phyloP scores from a whole-genome alignment of 164 flowering plant genomes.

The Umbilicus rupestris region DNA sequence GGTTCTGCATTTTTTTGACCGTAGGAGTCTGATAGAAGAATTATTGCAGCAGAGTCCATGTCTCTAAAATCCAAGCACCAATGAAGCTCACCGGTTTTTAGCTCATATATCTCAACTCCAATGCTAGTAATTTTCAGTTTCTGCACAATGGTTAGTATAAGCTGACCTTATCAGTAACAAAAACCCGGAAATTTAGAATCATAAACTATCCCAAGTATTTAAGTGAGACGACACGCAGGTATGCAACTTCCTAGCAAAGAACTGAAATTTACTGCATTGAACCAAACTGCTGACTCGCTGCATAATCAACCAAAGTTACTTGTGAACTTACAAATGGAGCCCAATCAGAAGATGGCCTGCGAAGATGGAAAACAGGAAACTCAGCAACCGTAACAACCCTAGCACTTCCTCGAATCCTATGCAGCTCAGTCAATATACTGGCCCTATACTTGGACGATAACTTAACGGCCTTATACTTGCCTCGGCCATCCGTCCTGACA shows the following conservation, averaged over 20 bases:
- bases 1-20: conserved; percentile 57
- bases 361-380: conserved; percentile 72
- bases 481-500: conserved; percentile 83
- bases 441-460: conserved; percentile 76
- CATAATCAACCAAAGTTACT: neutral
- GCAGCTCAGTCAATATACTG: conserved; percentile 82
- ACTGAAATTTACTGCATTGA: neutral
- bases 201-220: neutral
- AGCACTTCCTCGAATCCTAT: conserved; percentile 45
- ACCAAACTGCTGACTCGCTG: neutral
- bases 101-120: conserved; percentile 78
- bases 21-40: conserved; percentile 65
- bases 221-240: neutral
- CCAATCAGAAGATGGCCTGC: conserved; percentile 72
- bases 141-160: conserved; percentile 28
- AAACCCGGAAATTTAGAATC: neutral
- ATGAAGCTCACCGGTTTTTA: conserved; percentile 70
- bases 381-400: conserved; percentile 50
- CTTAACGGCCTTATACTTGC: conserved; percentile 75
- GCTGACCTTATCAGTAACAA: neutral
- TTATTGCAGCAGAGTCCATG: conserved; percentile 80
- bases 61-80: conserved; percentile 99
- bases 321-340: conserved; percentile 67
- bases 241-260: neutral
- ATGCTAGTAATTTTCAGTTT: conserved; percentile 76